Conservation (phyloP, 768 basidiomycete genomes). For the Gyrodon lividus region DNA sequence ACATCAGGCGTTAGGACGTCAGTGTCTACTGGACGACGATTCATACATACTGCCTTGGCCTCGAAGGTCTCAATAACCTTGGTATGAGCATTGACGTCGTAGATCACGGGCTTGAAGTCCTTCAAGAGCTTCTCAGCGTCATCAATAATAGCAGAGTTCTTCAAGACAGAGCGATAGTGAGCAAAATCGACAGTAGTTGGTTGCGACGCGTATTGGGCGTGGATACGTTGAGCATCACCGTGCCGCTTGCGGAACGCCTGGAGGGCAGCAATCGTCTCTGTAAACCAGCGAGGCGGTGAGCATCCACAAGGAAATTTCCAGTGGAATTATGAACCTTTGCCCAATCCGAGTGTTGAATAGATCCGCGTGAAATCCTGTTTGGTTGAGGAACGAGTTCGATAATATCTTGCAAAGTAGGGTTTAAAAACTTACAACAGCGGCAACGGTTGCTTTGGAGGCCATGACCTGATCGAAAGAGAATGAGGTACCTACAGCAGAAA, state of each 20-base stretch:
- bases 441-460: slow-evolving; percentile 72
- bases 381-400: slow-evolving; percentile 11
- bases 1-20: slow-evolving; percentile 2
- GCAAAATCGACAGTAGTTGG: slow-evolving; percentile 86
- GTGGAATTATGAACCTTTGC: slow-evolving; percentile 59
- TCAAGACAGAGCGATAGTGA: slow-evolving; percentile 87
- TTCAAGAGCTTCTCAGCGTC: slow-evolving; percentile 88
- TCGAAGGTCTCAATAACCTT: slow-evolving; percentile 98
- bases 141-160: slow-evolving; percentile 89
- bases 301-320: neutral
- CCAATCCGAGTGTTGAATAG: slow-evolving; percentile 78
- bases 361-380: slow-evolving; percentile 79
- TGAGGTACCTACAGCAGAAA: slow-evolving; percentile 1
- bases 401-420: neutral
- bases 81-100: slow-evolving; percentile 85
- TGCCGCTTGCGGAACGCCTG: slow-evolving; percentile 97
- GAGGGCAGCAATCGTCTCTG: slow-evolving; percentile 88
- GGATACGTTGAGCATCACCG: slow-evolving; percentile 78
- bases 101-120: slow-evolving; percentile 91
- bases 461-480: slow-evolving; percentile 36
- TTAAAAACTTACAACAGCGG: slow-evolving; percentile 53
- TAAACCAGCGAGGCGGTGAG: slow-evolving; percentile 4
- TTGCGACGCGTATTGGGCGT: slow-evolving; percentile 60
- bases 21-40: neutral
- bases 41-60: slow-evolving; percentile 80